Evolutionary conservation across 306 rosid genomes (phyloP).

Genomic region (Sophora flavescens): DNA sequence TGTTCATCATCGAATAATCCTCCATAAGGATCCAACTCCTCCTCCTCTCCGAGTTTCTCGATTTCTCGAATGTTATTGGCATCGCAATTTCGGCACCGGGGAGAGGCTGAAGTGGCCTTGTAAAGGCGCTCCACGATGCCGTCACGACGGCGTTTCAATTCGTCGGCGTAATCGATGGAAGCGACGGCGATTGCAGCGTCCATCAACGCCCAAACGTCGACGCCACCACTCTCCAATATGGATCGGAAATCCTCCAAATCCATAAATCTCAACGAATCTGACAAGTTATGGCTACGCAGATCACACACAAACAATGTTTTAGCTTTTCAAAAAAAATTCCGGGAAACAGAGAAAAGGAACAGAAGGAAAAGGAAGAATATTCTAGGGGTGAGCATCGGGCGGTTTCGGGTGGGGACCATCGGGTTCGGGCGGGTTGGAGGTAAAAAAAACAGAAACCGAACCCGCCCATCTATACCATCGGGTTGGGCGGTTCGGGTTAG

Average conservation of each 20-base stretch:
- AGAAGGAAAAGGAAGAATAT: not conserved
- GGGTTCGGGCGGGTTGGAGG: no score
- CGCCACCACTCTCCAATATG: slow-evolving; percentile 65
- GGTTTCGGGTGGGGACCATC: no score
- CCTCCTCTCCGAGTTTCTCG: slow-evolving; percentile 33
- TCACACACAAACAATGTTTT: not conserved
- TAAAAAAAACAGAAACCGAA: no score
- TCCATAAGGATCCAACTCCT: slow-evolving; percentile 62
- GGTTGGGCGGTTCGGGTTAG: no score
- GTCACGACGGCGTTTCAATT: slow-evolving; percentile 75
- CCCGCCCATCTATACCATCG: no score
- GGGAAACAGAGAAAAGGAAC: not conserved
- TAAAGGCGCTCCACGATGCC: slow-evolving; percentile 80
- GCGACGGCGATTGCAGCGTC: slow-evolving; percentile 83
- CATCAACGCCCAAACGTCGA: slow-evolving; percentile 77
- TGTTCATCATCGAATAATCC: slow-evolving; percentile 83
- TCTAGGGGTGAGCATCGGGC: no score
- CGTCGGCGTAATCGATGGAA: slow-evolving; percentile 57
- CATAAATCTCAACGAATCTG: slow-evolving; percentile 37
- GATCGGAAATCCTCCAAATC: slow-evolving; percentile 81
- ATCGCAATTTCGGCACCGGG: slow-evolving; percentile 55
- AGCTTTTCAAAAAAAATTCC: not conserved
- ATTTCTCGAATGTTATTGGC: slow-evolving; percentile 4
- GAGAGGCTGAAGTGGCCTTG: slow-evolving; percentile 46
- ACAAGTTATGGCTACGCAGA: no score